Evolutionary conservation across 768 basidiomycete species (phyloP).

Genomic region (Psilocybe subaeruginosa): DNA sequence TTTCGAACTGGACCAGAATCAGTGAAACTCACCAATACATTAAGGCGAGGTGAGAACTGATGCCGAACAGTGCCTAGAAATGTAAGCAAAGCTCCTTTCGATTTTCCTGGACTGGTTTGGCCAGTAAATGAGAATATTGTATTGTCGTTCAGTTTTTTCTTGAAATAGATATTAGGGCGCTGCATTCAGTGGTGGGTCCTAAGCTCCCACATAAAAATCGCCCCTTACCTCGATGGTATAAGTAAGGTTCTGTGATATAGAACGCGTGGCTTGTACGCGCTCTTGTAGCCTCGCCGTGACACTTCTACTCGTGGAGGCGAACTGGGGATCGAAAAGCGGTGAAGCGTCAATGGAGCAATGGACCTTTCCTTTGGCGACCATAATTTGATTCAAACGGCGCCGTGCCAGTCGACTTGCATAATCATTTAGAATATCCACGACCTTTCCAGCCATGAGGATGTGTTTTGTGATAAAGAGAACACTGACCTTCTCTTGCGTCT

Average conservation of each 20-base stretch:
- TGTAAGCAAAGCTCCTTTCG: constrained; percentile 31
- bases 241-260: constrained; percentile 9
- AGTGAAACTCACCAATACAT: constrained; percentile 41
- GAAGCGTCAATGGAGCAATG: constrained; percentile 51
- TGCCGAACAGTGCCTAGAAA: constrained; percentile 75
- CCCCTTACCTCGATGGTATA: constrained; percentile 22
- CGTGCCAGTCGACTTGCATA: constrained; percentile 40
- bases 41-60: constrained; percentile 70
- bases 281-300: constrained; percentile 2
- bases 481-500: constrained; percentile 51
- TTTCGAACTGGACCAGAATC: neutral
- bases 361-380: constrained; percentile 49
- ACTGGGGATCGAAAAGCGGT: constrained; percentile 17
- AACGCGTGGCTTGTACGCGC: constrained; percentile 9
- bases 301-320: neutral
- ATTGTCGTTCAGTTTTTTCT: constrained; percentile 53
- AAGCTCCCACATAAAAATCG: neutral
- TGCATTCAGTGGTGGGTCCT: neutral
- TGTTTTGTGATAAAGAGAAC: neutral
- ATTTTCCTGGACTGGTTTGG: constrained; percentile 33
- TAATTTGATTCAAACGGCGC: constrained; percentile 37
- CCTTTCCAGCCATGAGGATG: constrained; percentile 30
- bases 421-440: constrained; percentile 45
- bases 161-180: neutral
- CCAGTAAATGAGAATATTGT: constrained; percentile 46